These are phyloP conservation scores for Globisporangium okanoganense DNA, from an alignment of 352 stramenopile species.

Conservation along the genomic window DNA sequence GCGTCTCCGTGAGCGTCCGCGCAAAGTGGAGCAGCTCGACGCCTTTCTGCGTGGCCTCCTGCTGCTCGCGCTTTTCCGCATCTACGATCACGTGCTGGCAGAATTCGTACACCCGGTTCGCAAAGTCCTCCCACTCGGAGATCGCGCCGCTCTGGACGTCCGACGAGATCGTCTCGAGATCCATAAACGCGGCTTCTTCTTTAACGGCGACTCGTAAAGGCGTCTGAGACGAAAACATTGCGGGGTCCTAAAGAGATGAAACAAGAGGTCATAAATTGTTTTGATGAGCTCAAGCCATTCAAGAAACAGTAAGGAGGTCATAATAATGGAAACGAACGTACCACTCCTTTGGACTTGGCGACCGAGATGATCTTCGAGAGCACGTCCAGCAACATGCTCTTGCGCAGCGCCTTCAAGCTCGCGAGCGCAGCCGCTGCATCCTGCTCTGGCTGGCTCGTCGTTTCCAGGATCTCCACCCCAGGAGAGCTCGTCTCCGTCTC, in stretches of 20 bases:
- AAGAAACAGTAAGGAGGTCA: neutral
- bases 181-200: slow-evolving; percentile 23
- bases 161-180: slow-evolving; percentile 47
- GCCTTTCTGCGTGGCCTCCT: slow-evolving; percentile 64
- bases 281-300: no score
- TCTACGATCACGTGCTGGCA: slow-evolving; percentile 70
- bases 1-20: slow-evolving; percentile 63
- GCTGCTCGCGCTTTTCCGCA: slow-evolving; percentile 40
- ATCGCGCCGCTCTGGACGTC: slow-evolving; percentile 36
- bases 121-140: slow-evolving; percentile 64
- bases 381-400: slow-evolving; percentile 74
- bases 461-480: neutral
- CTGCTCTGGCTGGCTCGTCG: slow-evolving; percentile 8
- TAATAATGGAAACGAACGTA: no score
- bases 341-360: slow-evolving; percentile 65
- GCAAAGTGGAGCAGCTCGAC: slow-evolving; percentile 75
- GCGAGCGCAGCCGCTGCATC: slow-evolving; percentile 25
- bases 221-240: slow-evolving; percentile 55
- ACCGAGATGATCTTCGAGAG: slow-evolving; percentile 80
- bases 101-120: slow-evolving; percentile 67
- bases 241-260: slow-evolving; percentile 30
- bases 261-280: neutral
- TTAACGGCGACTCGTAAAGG: no score
- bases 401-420: slow-evolving; percentile 46
- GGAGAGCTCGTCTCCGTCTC: neutral